Conservation (phyloP, 257 asterid genomes). For the Apocynum venetum region DNA sequence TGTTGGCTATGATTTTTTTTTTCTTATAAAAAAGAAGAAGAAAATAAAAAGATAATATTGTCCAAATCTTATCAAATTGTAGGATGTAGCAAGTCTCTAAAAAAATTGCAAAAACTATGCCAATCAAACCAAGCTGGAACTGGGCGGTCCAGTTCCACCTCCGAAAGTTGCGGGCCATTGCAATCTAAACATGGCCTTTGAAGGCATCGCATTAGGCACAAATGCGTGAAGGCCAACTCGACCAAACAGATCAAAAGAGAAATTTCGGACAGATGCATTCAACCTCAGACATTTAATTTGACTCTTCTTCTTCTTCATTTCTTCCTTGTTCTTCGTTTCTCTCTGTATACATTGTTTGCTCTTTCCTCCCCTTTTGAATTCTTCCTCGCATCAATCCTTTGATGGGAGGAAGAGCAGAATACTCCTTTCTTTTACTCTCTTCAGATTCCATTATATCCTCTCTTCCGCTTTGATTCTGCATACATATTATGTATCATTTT, state of each 20-base stretch:
- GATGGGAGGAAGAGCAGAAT: neutral
- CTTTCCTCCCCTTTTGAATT: neutral
- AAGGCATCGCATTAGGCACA: no score
- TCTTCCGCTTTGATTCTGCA: neutral
- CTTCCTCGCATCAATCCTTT: constrained; percentile 2
- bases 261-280: neutral
- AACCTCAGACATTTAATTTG: neutral
- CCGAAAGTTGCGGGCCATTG: no score
- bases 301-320: neutral
- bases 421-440: neutral
- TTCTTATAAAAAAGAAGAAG: no score
- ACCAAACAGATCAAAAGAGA: neutral
- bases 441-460: neutral
- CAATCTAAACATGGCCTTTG: no score
- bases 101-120: no score
- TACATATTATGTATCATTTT: neutral
- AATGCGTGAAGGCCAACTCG: neutral
- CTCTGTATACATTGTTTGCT: neutral
- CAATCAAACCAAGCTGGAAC: no score
- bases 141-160: no score
- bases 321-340: neutral
- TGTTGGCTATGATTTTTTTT: no score
- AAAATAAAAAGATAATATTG: no score
- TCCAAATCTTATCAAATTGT: no score
- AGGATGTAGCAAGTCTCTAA: no score